Conservation (phyloP, 1,284 basidiomycete genomes). For the Ganoderma resinaceum region DNA sequence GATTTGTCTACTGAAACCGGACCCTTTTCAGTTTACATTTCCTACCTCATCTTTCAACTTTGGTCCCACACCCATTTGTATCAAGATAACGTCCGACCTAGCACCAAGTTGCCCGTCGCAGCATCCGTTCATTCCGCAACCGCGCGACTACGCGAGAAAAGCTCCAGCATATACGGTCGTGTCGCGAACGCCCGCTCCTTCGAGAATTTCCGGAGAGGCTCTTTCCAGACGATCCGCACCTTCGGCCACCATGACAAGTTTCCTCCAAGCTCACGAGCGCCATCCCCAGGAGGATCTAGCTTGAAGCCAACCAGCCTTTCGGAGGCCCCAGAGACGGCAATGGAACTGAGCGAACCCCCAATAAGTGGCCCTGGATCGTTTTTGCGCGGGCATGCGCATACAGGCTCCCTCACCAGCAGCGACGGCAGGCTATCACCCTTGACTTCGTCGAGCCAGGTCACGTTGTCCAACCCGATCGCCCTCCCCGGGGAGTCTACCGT, state of each 20-base stretch:
- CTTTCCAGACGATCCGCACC: constrained; percentile 12
- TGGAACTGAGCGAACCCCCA: constrained; percentile 13
- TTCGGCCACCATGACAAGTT: constrained; percentile 5
- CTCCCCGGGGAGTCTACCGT: constrained; percentile 37
- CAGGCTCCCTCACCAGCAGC: neutral
- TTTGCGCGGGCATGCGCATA: constrained; percentile 8
- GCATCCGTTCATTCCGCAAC: constrained; percentile 40
- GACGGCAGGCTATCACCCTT: neutral
- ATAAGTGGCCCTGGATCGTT: constrained; percentile 15
- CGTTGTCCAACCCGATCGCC: constrained; percentile 18
- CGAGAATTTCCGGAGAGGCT: constrained; percentile 16
- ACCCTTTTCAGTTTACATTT: constrained; percentile 61
- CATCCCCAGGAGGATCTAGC: neutral
- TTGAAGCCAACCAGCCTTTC: constrained; percentile 20
- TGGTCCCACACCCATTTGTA: constrained; percentile 89
- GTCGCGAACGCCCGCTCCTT: constrained; percentile 26
- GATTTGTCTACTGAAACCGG: neutral
- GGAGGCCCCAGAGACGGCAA: constrained; percentile 29
- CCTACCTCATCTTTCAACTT: constrained; percentile 87
- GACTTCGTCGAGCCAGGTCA: neutral
- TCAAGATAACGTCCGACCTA: constrained; percentile 57
- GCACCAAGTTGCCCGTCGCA: constrained; percentile 36
- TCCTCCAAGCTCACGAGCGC: neutral
- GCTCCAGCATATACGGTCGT: constrained; percentile 29
- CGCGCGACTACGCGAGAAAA: constrained; percentile 34